phyloP scores from a whole-genome alignment of 345 rosid genomes.

The Draba incana region DNA sequence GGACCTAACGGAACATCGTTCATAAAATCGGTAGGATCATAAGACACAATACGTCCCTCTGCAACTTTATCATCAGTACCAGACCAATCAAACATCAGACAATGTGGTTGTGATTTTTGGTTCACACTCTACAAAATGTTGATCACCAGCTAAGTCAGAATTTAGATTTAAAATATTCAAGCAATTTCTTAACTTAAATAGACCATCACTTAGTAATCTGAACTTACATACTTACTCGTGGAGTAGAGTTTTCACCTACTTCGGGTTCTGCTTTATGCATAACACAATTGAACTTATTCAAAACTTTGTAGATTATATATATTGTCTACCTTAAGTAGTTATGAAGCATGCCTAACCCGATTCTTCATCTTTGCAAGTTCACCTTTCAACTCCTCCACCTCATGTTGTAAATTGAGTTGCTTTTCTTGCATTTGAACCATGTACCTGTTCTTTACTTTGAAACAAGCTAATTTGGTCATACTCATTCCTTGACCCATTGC shows the following conservation, averaged over 20 bases:
- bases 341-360: not conserved
- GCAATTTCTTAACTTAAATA: not conserved
- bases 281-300: no score
- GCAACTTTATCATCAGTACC: not conserved
- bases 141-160: not conserved
- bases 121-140: not conserved
- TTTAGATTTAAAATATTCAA: no score
- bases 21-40: not conserved
- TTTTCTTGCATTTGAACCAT: not conserved
- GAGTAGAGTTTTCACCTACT: not conserved
- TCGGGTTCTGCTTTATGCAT: not conserved
- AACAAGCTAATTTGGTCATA: constrained; percentile 7
- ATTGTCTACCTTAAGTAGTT: no score
- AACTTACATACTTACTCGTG: not conserved
- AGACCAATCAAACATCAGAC: not conserved
- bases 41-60: not conserved
- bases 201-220: not conserved
- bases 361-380: not conserved
- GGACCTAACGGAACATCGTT: not conserved
- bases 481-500: constrained; percentile 17
- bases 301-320: no score
- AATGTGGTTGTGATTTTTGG: not conserved
- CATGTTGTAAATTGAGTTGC: not conserved
- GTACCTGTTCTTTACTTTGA: not conserved
- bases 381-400: not conserved